A percentile compares a stretch with the other conserved stretches of the same genome.
Conservation (phyloP, 2,329 filamentous ascomycete genomes). For the Arachnomyces sp. region DNA sequence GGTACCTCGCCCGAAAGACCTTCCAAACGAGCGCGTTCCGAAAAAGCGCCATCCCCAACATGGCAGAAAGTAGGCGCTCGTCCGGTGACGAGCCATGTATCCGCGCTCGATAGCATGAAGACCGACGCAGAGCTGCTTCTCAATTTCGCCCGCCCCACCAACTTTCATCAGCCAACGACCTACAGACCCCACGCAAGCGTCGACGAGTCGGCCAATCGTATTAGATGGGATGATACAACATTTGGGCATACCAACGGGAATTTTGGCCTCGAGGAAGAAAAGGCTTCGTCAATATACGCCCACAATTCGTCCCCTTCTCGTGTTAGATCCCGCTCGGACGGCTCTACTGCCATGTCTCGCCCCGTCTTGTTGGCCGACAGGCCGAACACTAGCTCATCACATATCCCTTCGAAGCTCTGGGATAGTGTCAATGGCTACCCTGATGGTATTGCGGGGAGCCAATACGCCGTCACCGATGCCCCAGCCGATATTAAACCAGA, state of each 20-base stretch:
- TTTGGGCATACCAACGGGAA: conserved; percentile 14
- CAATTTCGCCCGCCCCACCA: conserved; percentile 34
- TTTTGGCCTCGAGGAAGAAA: conserved; percentile 13
- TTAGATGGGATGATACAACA: conserved; percentile 17
- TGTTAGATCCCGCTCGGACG: conserved; percentile 35
- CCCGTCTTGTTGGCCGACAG: conserved; percentile 17
- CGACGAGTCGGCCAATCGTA: conserved; percentile 23
- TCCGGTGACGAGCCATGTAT: conserved; percentile 23
- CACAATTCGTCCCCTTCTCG: conserved; percentile 24
- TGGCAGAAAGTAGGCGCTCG: conserved; percentile 20
- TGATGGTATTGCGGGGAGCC: background rate
- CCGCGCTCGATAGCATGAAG: conserved; percentile 33
- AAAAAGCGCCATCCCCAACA: conserved; percentile 41
- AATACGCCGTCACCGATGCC: conserved; percentile 4
- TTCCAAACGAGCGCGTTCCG: conserved; percentile 53
- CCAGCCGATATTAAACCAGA: conserved; percentile 10
- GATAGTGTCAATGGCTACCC: conserved; percentile 21
- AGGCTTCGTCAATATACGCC: conserved; percentile 10
- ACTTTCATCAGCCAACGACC: conserved; percentile 20
- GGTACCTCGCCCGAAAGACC: conserved; percentile 38
- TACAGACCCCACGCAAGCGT: conserved; percentile 19
- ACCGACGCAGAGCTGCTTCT: conserved; percentile 42
- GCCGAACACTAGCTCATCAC: conserved; percentile 32
- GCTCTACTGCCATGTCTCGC: conserved; percentile 31
- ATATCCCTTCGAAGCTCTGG: conserved; percentile 26